Percentiles rank a stretch among this genome's conserved stretches.
These are phyloP conservation scores for Aeminium ludgeri DNA, from an alignment of 495 filamentous ascomycete species.

Conservation along the genomic window DNA sequence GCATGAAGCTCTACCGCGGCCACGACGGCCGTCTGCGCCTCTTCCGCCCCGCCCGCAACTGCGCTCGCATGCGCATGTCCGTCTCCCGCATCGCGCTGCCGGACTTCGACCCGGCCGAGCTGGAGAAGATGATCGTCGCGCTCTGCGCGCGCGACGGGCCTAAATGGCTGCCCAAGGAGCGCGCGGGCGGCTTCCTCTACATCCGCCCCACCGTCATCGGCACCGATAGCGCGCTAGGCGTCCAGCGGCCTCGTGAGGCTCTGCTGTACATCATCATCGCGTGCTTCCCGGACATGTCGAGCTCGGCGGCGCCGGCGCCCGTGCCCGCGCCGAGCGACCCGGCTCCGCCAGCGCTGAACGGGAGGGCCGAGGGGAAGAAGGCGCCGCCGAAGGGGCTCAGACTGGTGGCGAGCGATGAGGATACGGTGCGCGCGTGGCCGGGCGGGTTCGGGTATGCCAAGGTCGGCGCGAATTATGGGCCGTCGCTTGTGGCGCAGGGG, in stretches of 20 bases:
- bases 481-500: constrained; percentile 54
- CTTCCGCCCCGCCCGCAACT: constrained; percentile 70
- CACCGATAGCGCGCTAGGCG: constrained; percentile 58
- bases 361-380: constrained; percentile 4
- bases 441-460: constrained; percentile 84
- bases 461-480: constrained; percentile 85
- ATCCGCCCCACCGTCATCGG: constrained; percentile 74
- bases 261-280: constrained; percentile 66
- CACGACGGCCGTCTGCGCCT: constrained; percentile 66
- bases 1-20: constrained; percentile 74
- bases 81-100: constrained; percentile 63
- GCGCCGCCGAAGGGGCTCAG: constrained; percentile 29
- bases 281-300: constrained; percentile 49
- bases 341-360: constrained; percentile 12
- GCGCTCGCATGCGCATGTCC: constrained; percentile 51
- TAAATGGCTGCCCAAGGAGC: constrained; percentile 62
- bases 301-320: constrained; percentile 29
- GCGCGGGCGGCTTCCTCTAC: constrained; percentile 57
- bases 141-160: constrained; percentile 51
- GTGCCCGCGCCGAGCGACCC: too few relatives aligned
- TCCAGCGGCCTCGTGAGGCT: constrained; percentile 66
- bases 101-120: constrained; percentile 48
- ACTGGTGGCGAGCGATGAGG: constrained; percentile 58
- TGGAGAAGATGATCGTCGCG: constrained; percentile 58
- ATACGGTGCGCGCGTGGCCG: constrained; percentile 79